Evolutionary conservation across 2,329 filamentous ascomycete species (phyloP).

Genomic region (Diaporthe sp.): DNA sequence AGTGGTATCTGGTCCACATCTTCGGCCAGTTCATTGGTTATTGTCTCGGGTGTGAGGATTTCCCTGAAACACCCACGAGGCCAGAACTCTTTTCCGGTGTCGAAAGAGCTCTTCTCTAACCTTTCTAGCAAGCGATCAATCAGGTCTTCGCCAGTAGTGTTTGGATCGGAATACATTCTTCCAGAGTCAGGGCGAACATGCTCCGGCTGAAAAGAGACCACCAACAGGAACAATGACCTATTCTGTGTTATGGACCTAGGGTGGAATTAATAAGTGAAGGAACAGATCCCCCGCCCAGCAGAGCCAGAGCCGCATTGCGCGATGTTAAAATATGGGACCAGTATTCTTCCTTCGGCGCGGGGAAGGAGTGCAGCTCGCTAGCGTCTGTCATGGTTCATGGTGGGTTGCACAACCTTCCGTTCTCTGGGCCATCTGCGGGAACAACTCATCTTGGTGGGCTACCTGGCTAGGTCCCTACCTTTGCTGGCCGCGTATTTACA

Average conservation of each 20-base stretch:
- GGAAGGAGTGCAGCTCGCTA: background rate
- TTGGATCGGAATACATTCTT: background rate
- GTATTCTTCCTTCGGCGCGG: background rate
- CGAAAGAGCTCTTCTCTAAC: background rate
- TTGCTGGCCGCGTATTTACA: background rate
- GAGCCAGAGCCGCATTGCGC: conserved; percentile 7
- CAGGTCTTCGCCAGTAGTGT: background rate
- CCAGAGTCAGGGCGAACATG: background rate
- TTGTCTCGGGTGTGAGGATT: background rate
- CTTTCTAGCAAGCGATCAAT: background rate
- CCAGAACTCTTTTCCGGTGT: background rate
- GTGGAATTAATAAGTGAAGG: background rate
- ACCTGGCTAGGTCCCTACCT: no score
- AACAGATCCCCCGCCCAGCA: background rate
- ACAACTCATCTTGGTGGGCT: background rate
- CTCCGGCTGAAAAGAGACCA: background rate
- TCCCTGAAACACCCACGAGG: background rate
- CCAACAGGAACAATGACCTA: background rate
- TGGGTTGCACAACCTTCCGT: background rate
- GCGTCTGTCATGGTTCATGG: background rate
- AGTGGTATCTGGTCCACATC: background rate
- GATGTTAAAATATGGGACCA: background rate
- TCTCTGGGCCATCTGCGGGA: no score
- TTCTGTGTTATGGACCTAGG: background rate
- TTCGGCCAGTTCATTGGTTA: background rate